phyloP scores from a whole-genome alignment of 2,329 filamentous ascomycete genomes.

The Fusarium aywerte region DNA sequence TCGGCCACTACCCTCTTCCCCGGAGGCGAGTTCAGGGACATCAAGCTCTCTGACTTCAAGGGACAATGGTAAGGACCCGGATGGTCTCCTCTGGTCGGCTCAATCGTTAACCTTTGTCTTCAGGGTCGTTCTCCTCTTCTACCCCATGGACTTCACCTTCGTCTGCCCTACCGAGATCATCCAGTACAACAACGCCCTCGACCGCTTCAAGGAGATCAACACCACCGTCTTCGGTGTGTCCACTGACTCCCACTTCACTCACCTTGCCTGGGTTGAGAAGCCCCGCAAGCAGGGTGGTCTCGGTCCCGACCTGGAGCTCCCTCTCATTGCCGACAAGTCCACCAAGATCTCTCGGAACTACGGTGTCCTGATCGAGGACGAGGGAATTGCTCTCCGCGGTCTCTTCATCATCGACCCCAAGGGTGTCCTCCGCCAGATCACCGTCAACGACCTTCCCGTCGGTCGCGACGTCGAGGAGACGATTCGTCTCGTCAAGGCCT shows the following conservation, averaged over 20 bases:
- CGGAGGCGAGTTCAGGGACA: slow-evolving; percentile 60
- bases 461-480: slow-evolving; percentile 73
- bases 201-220: slow-evolving; percentile 68
- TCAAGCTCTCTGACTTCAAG: slow-evolving; percentile 57
- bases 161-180: slow-evolving; percentile 75
- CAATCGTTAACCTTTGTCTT: background rate
- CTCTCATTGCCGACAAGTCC: slow-evolving; percentile 71
- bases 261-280: slow-evolving; percentile 68
- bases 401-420: slow-evolving; percentile 74
- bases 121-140: slow-evolving; percentile 73
- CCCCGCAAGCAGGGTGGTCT: slow-evolving; percentile 70
- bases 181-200: slow-evolving; percentile 70
- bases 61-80: slow-evolving; percentile 57
- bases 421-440: slow-evolving; percentile 70
- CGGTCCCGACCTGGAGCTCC: slow-evolving; percentile 68
- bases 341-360: slow-evolving; percentile 69
- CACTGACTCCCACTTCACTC: slow-evolving; percentile 69
- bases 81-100: background rate
- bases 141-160: slow-evolving; percentile 75
- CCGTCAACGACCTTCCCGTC: slow-evolving; percentile 73
- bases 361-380: slow-evolving; percentile 71
- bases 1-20: slow-evolving; percentile 62
- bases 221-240: slow-evolving; percentile 69
- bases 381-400: slow-evolving; percentile 70
- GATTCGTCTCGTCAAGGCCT: slow-evolving; percentile 74